Base-by-base conservation (phyloP, 2,329 filamentous ascomycete species). In the Aspergillus sp. region DNA sequence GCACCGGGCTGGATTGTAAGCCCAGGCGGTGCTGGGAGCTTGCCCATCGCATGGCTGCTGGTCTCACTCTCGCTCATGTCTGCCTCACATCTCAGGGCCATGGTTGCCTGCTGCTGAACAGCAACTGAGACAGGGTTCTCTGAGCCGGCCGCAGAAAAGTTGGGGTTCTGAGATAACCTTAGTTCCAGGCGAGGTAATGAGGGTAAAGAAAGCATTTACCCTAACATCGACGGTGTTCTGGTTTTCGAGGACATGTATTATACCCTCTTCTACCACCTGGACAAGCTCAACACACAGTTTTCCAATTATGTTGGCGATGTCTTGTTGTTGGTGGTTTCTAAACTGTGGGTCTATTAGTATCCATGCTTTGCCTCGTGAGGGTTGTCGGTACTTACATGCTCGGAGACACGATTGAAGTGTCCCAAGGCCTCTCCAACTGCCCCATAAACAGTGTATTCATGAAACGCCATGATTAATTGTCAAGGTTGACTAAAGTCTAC, bases 231-330 rank as follows among this genome's bases (percentile, higher is more conserved):
- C 55, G 19, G 58, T 43, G 57, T 64, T 64, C 3, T 66, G 60
- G 7, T 55, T 49, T 14, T 59, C 47, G 8, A 61, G 56, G 21
- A 71, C 60, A 46, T 68, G 58, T 14, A 66, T 60, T 11, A 70
- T 62, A 33, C 64, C 69, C 19, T 71, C 65, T 14, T 68, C 69
- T 61, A 75, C 75, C 46, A 65, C 67, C 35, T 66, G 64, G 15
- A 72, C 64, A 33, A 75, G 71, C 55, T 66, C 63, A 47, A 72
- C 62, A 56, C 68, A 68, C 52, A 70, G 62, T 43, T 70, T 71
- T 44, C 70, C 71, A 47, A 76, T 68, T 31, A 68, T 65, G 59
- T 76, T 75, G 31, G 73, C 72, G 48, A 68, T 63, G 17, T 68
- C 61, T 46, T 68, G 63, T 62, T 68, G 66, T 24, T 66, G 64